Evolutionary conservation across 805 yeast species (phyloP).

Genomic region (Cyberlindnera subsufficiens): DNA sequence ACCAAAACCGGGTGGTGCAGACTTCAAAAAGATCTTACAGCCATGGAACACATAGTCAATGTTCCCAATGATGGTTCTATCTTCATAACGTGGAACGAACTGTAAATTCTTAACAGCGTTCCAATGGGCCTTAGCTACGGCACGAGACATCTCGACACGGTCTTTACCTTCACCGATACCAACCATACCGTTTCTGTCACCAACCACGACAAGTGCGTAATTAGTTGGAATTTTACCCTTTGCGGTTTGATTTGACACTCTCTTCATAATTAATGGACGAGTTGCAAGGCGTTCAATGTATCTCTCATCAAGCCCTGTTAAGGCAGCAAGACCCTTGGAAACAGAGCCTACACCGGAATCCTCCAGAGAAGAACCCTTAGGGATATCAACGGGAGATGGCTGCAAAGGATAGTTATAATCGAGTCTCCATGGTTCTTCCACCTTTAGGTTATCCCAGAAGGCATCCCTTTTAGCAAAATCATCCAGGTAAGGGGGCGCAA

Average conservation of each 20-base stretch:
- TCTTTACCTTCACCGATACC: conserved; percentile 96
- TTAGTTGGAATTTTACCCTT: conserved; percentile 84
- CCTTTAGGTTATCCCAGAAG: conserved; percentile 61
- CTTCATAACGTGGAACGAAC: conserved; percentile 80
- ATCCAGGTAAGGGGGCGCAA: conserved; percentile 66
- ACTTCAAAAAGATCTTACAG: conserved; percentile 70
- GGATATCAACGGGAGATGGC: conserved; percentile 46
- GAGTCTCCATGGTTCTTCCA: conserved; percentile 45
- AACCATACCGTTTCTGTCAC: conserved; percentile 88
- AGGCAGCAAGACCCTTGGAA: conserved; percentile 49
- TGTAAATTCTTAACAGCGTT: conserved; percentile 83
- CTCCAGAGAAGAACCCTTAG: conserved; percentile 39
- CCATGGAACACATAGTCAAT: conserved; percentile 83
- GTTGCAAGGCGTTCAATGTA: conserved; percentile 57
- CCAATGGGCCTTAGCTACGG: conserved; percentile 84
- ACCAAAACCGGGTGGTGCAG: conserved; percentile 93
- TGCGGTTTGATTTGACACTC: conserved; percentile 86
- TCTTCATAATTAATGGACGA: conserved; percentile 65
- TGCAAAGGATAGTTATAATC: conserved; percentile 50
- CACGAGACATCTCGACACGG: conserved; percentile 65
- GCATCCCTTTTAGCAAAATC: conserved; percentile 71
- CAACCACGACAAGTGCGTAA: conserved; percentile 83
- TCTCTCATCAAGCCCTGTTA: conserved; percentile 60
- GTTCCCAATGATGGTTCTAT: conserved; percentile 85
- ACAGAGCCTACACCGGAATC: conserved; percentile 25